Conservation (phyloP, 2,329 filamentous ascomycete genomes). For the Venturiaceae sp. region DNA sequence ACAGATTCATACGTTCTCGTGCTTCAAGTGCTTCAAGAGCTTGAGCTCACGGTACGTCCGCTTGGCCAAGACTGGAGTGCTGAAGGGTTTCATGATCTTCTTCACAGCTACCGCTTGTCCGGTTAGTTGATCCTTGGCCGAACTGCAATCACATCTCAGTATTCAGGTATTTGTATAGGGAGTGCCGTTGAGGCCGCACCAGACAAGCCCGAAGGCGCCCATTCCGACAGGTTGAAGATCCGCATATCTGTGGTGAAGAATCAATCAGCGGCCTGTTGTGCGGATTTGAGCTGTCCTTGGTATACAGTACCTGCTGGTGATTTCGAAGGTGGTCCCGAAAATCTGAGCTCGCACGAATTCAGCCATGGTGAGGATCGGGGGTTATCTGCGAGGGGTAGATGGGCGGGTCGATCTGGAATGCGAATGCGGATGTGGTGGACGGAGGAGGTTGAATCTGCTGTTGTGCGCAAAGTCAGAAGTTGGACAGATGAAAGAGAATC, state of each 20-base stretch:
- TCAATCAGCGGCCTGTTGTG: background rate
- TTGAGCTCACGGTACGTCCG: slow-evolving; percentile 96
- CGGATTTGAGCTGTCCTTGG: background rate
- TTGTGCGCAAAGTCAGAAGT: background rate
- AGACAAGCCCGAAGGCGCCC: slow-evolving; percentile 97
- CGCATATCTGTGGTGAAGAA: slow-evolving; percentile 59
- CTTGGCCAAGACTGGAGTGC: slow-evolving; percentile 96
- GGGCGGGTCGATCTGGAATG: slow-evolving; percentile 10
- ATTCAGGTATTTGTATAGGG: background rate
- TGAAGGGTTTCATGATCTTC: slow-evolving; percentile 99
- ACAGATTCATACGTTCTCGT: slow-evolving; percentile 70
- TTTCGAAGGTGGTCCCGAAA: slow-evolving; percentile 99
- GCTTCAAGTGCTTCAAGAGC: slow-evolving; percentile 88
- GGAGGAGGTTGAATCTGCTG: background rate
- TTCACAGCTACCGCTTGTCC: slow-evolving; percentile 95
- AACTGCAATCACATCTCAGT: slow-evolving; percentile 45
- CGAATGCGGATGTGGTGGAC: background rate
- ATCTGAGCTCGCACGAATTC: slow-evolving; percentile 99
- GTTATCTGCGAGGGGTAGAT: slow-evolving; percentile 7
- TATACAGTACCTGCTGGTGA: slow-evolving; percentile 75
- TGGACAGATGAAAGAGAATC: background rate
- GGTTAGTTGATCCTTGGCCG: slow-evolving; percentile 94
- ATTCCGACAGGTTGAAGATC: slow-evolving; percentile 98
- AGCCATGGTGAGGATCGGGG: slow-evolving; percentile 60
- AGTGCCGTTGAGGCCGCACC: slow-evolving; percentile 46